Base-by-base conservation (phyloP, 139 green algal species). In the Chlamydomonas schloesseri region DNA sequence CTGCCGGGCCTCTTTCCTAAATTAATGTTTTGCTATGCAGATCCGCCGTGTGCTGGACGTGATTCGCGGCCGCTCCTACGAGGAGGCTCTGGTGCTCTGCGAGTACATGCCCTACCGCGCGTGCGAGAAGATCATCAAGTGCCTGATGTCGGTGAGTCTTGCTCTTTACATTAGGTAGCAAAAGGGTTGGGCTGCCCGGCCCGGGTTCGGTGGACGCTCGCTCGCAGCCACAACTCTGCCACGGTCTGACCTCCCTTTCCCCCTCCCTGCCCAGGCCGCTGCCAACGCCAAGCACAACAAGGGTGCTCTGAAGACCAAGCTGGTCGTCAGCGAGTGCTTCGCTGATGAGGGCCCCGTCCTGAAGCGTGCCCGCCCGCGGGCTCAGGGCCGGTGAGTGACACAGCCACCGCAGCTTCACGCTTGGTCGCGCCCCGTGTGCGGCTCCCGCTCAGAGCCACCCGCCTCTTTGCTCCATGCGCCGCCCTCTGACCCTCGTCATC, bases 281-380 rank as follows among this genome's bases (percentile, higher is more conserved):
- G 95, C 97, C 50, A 99, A 99, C 89, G 97, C 97, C 55, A 99
- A 99, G 95, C 93, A 99, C 90, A 99, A 98, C 94, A 85, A 96
- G 65, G 95, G 94, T 36, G 93, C 98, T 57, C 92, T 92, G 55
- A 99, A 99, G 93, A 89, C 92, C 57, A 95, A 96, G 77, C 93
- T 99, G 75, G 93, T 93, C 71, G 93, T 99, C 9, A 92, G 75
- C 36, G 95, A 98, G 90, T 94, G 88, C 89, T 98, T 93, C 74
- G 94, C 93, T 46, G 94, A 99, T 81, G 88, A 93, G 71, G 97
- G 92, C 47, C 95, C 94, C 23, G 86, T 90, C 17, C 86, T 99
- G 37, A 99, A 99, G 93, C 93, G 97, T 26, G 91, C 96, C 28
- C 87, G 89, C 50, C 93, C 93, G 31, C 88, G 97, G 33, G 96